These are phyloP conservation scores for Crepidotus variabilis DNA, from an alignment of 768 basidiomycete genomes.

Conservation along the genomic window DNA sequence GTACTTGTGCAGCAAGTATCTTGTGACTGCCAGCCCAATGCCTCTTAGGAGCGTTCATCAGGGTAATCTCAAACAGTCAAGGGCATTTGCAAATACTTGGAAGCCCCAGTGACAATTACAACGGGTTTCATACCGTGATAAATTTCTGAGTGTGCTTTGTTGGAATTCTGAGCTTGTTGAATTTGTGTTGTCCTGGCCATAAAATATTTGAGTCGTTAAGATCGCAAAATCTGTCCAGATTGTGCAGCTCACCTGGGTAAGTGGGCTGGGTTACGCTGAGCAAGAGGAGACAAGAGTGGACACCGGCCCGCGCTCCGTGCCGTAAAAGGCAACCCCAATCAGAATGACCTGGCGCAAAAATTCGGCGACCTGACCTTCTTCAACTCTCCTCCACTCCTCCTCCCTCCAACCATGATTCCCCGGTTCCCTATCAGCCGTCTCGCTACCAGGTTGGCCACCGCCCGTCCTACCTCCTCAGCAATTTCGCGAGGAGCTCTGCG, in stretches of 20 bases:
- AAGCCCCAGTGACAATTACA: constrained; percentile 83
- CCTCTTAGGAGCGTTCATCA: constrained; percentile 31
- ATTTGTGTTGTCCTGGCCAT: background rate
- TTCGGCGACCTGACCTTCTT: constrained; percentile 4
- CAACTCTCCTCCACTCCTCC: constrained; percentile 22
- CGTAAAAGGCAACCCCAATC: constrained; percentile 26
- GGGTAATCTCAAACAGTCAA: constrained; percentile 3
- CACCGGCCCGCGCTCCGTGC: background rate
- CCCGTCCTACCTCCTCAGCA: constrained; percentile 40
- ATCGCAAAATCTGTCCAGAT: background rate
- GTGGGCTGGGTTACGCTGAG: background rate
- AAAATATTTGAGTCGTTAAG: background rate
- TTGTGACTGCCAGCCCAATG: constrained; percentile 78
- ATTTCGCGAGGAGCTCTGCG: constrained; percentile 38
- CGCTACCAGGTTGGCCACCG: constrained; percentile 51
- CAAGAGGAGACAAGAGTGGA: background rate
- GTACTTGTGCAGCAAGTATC: constrained; percentile 59
- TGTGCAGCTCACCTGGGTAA: background rate
- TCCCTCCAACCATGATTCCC: constrained; percentile 48
- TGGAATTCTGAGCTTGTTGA: background rate
- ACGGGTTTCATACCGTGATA: constrained; percentile 40
- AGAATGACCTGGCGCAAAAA: constrained; percentile 24
- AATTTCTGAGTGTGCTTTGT: background rate
- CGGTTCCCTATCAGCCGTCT: constrained; percentile 64
- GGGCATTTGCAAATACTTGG: constrained; percentile 43